These are phyloP conservation scores for Cytospora mali DNA, from an alignment of 2,329 filamentous ascomycete genomes.

Conservation along the genomic window DNA sequence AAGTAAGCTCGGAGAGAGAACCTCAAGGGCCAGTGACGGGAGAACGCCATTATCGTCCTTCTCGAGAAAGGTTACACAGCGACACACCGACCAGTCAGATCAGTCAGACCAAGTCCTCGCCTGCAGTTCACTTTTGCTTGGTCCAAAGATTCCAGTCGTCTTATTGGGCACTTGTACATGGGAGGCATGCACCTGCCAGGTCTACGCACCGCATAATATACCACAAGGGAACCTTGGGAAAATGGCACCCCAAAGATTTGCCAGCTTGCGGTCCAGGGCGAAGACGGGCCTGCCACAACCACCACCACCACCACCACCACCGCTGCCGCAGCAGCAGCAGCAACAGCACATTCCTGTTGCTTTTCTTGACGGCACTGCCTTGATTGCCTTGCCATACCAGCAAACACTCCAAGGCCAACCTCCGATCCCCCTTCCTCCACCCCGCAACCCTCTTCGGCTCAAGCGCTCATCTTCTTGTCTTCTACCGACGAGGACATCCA, in stretches of 20 bases:
- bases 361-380: slow-evolving; percentile 45
- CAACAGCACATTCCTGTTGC: slow-evolving; percentile 16
- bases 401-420: slow-evolving; percentile 60
- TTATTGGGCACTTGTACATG: not conserved
- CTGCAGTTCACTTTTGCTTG: not conserved
- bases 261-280: slow-evolving; percentile 42
- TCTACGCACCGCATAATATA: too few relatives aligned
- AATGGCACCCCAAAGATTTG: slow-evolving; percentile 46
- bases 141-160: not conserved
- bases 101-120: not conserved
- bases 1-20: too few relatives aligned
- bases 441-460: slow-evolving; percentile 44
- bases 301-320: not conserved
- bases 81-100: not conserved
- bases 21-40: not conserved
- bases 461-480: slow-evolving; percentile 31
- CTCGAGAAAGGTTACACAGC: not conserved
- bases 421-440: slow-evolving; percentile 54
- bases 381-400: slow-evolving; percentile 63
- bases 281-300: slow-evolving; percentile 3
- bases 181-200: not conserved
- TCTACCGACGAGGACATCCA: slow-evolving; percentile 19
- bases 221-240: slow-evolving; percentile 19
- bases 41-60: not conserved
- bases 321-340: too few relatives aligned